These are phyloP conservation scores for Sporothrix phasma DNA, from an alignment of 2,329 filamentous ascomycete genomes.

Conservation along the genomic window DNA sequence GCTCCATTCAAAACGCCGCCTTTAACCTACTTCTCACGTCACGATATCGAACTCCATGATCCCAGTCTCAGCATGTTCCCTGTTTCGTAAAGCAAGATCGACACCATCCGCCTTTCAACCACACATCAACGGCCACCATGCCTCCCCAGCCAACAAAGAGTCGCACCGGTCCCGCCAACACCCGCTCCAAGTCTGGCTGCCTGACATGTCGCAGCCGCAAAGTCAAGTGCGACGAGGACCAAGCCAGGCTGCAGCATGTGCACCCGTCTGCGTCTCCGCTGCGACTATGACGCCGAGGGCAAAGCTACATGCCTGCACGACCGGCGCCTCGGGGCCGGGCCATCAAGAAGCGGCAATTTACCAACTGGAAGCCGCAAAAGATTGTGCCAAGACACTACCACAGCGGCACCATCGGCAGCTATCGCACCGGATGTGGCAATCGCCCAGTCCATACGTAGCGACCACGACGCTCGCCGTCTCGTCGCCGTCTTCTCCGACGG, in stretches of 20 bases:
- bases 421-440: neutral
- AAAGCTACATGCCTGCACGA: neutral
- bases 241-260: constrained; percentile 3
- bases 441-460: neutral
- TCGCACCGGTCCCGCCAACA: neutral
- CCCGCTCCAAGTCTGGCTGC: constrained; percentile 10
- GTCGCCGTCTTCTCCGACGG: neutral
- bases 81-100: neutral
- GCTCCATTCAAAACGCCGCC: neutral
- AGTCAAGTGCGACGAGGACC: constrained; percentile 11
- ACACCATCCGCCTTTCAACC: neutral
- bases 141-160: neutral
- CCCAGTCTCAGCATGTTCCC: too few species aligned
- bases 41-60: neutral
- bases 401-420: neutral
- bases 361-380: constrained; percentile 6
- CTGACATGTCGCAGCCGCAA: constrained; percentile 8
- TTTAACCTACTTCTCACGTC: too few species aligned
- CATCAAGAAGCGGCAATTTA: constrained; percentile 10
- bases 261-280: neutral
- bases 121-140: neutral
- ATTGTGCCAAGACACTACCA: constrained; percentile 1
- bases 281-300: neutral
- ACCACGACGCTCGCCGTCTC: neutral
- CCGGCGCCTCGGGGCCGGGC: constrained; percentile 1